Conservation (phyloP, 345 rosid genomes). For the Boechera stricta region DNA sequence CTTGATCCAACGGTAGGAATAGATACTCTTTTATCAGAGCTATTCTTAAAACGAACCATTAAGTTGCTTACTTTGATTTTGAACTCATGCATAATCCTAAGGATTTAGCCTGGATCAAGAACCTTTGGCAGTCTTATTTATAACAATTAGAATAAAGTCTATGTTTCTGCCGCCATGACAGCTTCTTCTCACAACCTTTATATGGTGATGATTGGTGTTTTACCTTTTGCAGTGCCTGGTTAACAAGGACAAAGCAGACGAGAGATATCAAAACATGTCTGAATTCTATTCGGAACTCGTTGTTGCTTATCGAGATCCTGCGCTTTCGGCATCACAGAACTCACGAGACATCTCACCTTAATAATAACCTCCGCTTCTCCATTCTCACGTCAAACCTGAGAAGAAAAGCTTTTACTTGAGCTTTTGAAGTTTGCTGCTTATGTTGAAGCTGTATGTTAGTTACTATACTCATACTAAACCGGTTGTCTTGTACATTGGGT, state of each 20-base stretch:
- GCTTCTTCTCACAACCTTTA: background rate
- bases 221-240: conserved; percentile 65
- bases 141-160: background rate
- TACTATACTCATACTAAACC: conserved; percentile 19
- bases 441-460: conserved; percentile 5
- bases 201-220: background rate
- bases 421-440: conserved; percentile 25
- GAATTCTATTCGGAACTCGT: conserved; percentile 65
- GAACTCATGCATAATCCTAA: background rate
- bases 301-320: conserved; percentile 77
- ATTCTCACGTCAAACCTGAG: conserved; percentile 38
- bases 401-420: background rate
- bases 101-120: conserved; percentile 12
- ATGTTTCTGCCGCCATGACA: background rate
- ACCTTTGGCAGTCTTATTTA: background rate
- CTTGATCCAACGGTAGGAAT: background rate
- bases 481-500: conserved; percentile 26
- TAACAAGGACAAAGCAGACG: conserved; percentile 73
- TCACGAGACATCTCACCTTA: conserved; percentile 50
- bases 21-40: background rate
- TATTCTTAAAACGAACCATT: background rate
- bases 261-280: conserved; percentile 59
- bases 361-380: conserved; percentile 58
- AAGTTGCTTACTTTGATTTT: background rate
- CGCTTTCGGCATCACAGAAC: conserved; percentile 53